Evolutionary conservation across 495 filamentous ascomycete genomes (phyloP).

Genomic region (Pseudoneurospora amorphoporcata): DNA sequence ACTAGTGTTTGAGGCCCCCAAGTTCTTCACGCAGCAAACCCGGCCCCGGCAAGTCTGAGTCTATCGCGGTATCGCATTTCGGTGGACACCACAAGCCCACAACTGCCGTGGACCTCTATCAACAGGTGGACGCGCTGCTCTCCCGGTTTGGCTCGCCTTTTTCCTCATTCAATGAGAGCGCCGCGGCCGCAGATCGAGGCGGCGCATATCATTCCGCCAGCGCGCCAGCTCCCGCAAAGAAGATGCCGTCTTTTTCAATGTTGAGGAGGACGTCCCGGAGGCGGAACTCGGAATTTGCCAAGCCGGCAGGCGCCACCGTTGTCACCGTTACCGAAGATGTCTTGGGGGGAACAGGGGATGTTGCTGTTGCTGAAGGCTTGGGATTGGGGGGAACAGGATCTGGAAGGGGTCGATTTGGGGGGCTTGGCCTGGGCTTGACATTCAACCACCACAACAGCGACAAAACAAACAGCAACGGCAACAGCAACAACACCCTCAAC

Average conservation of each 20-base stretch:
- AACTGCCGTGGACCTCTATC: background rate
- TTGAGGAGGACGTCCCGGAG: slow-evolving; percentile 15
- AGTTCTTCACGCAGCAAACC: background rate
- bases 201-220: background rate
- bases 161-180: slow-evolving; percentile 8
- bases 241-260: slow-evolving; percentile 24
- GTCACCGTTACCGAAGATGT: background rate
- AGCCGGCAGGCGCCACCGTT: background rate
- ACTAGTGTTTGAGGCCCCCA: background rate
- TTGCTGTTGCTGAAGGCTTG: background rate
- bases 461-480: background rate
- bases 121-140: background rate
- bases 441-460: background rate
- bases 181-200: slow-evolving; percentile 2
- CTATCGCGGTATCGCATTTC: background rate
- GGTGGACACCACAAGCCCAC: background rate
- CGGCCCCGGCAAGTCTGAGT: background rate
- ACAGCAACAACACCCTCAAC: background rate
- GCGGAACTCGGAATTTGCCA: slow-evolving; percentile 6
- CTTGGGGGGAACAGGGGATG: slow-evolving; percentile 1
- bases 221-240: background rate
- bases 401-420: slow-evolving; percentile 1
- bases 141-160: background rate
- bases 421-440: slow-evolving; percentile 6
- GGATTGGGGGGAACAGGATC: background rate